Percentiles rank a stretch among this genome's conserved stretches.
Evolutionary conservation across 2,329 filamentous ascomycete genomes (phyloP).

Genomic region (Colletotrichum aenigma): DNA sequence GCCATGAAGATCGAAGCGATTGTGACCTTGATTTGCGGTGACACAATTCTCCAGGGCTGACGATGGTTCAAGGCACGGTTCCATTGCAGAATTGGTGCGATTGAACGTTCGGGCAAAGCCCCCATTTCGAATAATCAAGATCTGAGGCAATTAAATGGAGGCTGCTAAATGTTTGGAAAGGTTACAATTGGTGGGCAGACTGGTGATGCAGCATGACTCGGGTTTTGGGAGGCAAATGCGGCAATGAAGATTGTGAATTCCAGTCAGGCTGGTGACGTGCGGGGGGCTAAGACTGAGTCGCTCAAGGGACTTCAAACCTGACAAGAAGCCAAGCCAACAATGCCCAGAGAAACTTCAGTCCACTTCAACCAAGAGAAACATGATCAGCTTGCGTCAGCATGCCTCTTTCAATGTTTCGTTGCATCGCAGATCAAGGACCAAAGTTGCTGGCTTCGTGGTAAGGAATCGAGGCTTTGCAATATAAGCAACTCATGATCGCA

Average conservation of each 20-base stretch:
- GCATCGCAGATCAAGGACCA: not conserved
- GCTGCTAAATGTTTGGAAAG: not conserved
- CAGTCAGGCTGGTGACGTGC: not conserved
- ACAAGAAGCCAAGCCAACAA: not conserved
- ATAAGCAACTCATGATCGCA: not conserved
- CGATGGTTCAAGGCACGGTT: not conserved
- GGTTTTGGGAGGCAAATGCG: not conserved
- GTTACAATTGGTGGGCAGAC: not conserved
- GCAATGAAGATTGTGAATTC: not conserved
- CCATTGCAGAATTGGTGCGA: not conserved
- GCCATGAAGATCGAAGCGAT: not conserved
- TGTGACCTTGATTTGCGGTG: not conserved
- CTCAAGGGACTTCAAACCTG: not conserved
- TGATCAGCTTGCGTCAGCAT: not conserved
- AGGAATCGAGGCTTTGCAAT: fast-evolving
- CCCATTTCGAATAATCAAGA: not conserved
- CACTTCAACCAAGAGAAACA: not conserved
- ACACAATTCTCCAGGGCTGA: not conserved
- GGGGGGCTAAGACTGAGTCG: not conserved
- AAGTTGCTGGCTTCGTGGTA: not conserved
- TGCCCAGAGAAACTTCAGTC: not conserved
- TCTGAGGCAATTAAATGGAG: not conserved
- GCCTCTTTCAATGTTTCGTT: not conserved
- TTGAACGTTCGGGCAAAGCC: not conserved
- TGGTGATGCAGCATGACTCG: not conserved